Conservation (phyloP, 1,139 yeast genomes). For the Taphrina pruni region DNA sequence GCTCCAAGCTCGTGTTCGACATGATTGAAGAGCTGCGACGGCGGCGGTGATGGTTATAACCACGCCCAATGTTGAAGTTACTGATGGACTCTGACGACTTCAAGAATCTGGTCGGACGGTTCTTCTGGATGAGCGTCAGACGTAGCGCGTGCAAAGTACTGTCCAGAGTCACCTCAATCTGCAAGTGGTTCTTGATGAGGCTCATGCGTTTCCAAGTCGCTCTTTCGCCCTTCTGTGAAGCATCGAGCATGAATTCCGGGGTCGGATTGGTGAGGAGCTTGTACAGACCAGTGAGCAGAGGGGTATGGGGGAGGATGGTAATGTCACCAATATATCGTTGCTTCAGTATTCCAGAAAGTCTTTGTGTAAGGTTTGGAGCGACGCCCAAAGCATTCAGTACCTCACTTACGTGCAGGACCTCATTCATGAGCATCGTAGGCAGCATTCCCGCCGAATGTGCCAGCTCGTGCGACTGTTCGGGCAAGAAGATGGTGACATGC, state of each 20-base stretch:
- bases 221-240: constrained; percentile 80
- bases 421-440: constrained; percentile 57
- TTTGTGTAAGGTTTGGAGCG: constrained; percentile 72
- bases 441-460: constrained; percentile 21
- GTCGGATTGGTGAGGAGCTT: constrained; percentile 80
- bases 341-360: constrained; percentile 72
- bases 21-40: constrained; percentile 28
- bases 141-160: constrained; percentile 30
- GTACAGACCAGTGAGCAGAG: constrained; percentile 60
- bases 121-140: constrained; percentile 18
- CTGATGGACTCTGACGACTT: constrained; percentile 27
- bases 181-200: constrained; percentile 31
- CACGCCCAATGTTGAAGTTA: constrained; percentile 18
- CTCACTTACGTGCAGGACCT: constrained; percentile 76
- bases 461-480: constrained; percentile 32
- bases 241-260: constrained; percentile 70
- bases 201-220: constrained; percentile 69
- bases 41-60: constrained; percentile 17
- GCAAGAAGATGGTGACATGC: constrained; percentile 84
- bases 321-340: constrained; percentile 94
- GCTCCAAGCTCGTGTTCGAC: constrained; percentile 25
- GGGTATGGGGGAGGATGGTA: constrained; percentile 81
- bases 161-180: constrained; percentile 35
- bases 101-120: constrained; percentile 19
- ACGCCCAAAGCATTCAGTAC: constrained; percentile 77